phyloP scores from a whole-genome alignment of 805 yeast species.

The Yarrowia divulgata region DNA sequence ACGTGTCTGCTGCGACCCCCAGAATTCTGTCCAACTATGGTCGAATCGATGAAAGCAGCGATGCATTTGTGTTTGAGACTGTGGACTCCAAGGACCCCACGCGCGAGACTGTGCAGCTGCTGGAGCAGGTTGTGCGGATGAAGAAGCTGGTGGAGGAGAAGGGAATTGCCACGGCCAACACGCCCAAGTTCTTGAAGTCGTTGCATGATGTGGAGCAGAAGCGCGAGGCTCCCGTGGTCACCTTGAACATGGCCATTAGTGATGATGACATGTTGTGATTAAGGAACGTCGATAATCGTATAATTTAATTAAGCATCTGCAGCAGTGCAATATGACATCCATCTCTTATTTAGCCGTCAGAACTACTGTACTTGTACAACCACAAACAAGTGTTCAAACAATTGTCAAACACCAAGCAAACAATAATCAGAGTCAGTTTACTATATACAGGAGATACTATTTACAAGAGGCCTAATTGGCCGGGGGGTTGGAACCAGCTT shows the following conservation, averaged over 20 bases:
- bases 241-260: slow-evolving; percentile 26
- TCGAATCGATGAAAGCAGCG: slow-evolving; percentile 28
- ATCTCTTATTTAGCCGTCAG: not conserved
- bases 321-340: not conserved
- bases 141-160: slow-evolving; percentile 22
- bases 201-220: slow-evolving; percentile 12
- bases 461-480: slow-evolving; percentile 1
- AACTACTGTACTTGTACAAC: too few species aligned
- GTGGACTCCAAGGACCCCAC: slow-evolving; percentile 22
- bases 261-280: slow-evolving; percentile 27
- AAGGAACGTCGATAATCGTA: not conserved
- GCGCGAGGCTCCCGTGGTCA: not conserved
- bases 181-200: slow-evolving; percentile 9
- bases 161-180: not conserved
- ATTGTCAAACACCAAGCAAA: too few species aligned
- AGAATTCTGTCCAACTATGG: slow-evolving; percentile 16
- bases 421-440: slow-evolving; percentile 2
- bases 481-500: not conserved
- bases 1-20: slow-evolving; percentile 23
- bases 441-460: slow-evolving; percentile 17
- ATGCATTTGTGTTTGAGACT: slow-evolving; percentile 35
- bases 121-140: slow-evolving; percentile 24
- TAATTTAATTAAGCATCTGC: slow-evolving; percentile 6
- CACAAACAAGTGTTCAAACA: too few species aligned
- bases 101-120: slow-evolving; percentile 7